phyloP scores from a whole-genome alignment of 129 eudicot genomes.

The Artemisia argyi region DNA sequence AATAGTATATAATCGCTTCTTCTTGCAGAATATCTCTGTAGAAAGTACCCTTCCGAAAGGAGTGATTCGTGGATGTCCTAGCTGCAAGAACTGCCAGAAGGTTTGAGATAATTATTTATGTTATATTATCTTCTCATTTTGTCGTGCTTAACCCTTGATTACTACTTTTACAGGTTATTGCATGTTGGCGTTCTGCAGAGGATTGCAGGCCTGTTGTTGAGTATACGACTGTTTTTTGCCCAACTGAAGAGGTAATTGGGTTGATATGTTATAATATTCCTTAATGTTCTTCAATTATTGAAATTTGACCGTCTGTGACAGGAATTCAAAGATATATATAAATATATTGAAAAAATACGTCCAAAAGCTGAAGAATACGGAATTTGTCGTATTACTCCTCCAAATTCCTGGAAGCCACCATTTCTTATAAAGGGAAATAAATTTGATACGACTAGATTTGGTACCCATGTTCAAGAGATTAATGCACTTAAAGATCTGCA shows the following conservation, averaged over 20 bases:
- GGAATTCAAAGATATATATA: slow-evolving; percentile 70
- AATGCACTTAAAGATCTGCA: slow-evolving; percentile 51
- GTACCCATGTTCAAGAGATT: slow-evolving; percentile 50
- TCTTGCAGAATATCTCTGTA: slow-evolving; percentile 38
- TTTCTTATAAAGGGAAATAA: slow-evolving; percentile 40
- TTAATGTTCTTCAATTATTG: neutral
- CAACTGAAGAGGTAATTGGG: slow-evolving; percentile 59
- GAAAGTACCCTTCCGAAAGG: slow-evolving; percentile 69
- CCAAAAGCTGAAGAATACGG: slow-evolving; percentile 62
- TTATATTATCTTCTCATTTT: neutral
- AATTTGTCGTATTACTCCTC: slow-evolving; percentile 83
- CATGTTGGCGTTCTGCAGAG: slow-evolving; percentile 68
- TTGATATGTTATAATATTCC: neutral
- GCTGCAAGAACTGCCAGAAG: slow-evolving; percentile 55
- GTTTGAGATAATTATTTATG: slow-evolving; percentile 31
- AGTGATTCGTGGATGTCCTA: slow-evolving; percentile 65
- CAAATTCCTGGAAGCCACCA: slow-evolving; percentile 81
- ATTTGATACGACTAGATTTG: slow-evolving; percentile 45
- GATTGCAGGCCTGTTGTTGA: slow-evolving; percentile 41
- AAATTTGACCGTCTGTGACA: slow-evolving; percentile 38
- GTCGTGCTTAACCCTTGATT: slow-evolving; percentile 12
- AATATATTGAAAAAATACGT: slow-evolving; percentile 63
- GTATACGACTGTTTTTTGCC: slow-evolving; percentile 58
- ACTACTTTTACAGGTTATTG: slow-evolving; percentile 47
- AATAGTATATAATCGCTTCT: slow-evolving; percentile 6